These are phyloP conservation scores for Penicillium canescens DNA, from an alignment of 495 filamentous ascomycete genomes.

Conservation along the genomic window DNA sequence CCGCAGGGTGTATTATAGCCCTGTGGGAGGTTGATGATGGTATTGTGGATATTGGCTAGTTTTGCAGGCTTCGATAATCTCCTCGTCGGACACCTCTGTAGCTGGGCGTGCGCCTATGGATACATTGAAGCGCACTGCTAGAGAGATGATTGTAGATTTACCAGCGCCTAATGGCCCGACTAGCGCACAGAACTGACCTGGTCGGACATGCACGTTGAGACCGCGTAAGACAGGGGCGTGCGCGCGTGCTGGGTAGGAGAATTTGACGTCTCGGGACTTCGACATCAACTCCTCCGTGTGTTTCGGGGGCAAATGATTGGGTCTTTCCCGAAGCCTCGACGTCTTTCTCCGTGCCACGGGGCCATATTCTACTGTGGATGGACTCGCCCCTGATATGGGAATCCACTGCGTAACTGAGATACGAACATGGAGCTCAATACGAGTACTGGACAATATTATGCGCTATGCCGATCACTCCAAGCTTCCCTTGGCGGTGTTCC, in stretches of 20 bases:
- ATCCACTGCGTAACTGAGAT: no score
- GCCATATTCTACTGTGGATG: background rate
- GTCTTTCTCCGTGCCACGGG: conserved; percentile 16
- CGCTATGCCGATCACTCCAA: no score
- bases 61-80: conserved; percentile 57
- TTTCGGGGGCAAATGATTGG: background rate
- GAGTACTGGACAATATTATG: no score
- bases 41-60: conserved; percentile 59
- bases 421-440: no score
- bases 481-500: no score
- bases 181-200: conserved; percentile 49
- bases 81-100: conserved; percentile 41
- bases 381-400: no score
- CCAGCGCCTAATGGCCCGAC: conserved; percentile 60
- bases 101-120: conserved; percentile 47
- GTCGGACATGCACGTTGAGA: conserved; percentile 46
- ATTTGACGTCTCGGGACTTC: conserved; percentile 46
- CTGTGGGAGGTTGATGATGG: conserved; percentile 53
- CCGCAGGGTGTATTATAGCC: conserved; percentile 67
- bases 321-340: background rate
- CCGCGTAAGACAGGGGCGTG: conserved; percentile 43
- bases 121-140: conserved; percentile 50
- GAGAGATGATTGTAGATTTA: conserved; percentile 46
- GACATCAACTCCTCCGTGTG: conserved; percentile 29
- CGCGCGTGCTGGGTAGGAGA: conserved; percentile 54